A percentile compares a stretch with the other conserved stretches of the same genome.
These are phyloP conservation scores for Teratosphaeria epicoccoides DNA, from an alignment of 2,329 filamentous ascomycete genomes.

Conservation along the genomic window DNA sequence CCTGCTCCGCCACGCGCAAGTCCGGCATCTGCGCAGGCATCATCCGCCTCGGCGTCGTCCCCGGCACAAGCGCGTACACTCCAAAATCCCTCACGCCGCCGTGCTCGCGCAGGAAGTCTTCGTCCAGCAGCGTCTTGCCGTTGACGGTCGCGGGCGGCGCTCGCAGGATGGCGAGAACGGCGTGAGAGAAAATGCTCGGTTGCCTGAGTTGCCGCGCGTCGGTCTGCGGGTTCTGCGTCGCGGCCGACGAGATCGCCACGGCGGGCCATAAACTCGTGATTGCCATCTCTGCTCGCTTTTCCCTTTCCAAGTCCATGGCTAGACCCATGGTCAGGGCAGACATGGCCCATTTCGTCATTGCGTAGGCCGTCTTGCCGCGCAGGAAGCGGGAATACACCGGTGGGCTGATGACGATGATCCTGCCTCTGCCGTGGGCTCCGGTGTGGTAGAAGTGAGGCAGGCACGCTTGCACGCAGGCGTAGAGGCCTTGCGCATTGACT, in stretches of 20 bases:
- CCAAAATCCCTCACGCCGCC: slow-evolving; percentile 59
- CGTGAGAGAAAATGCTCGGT: slow-evolving; percentile 65
- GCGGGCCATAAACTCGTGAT: slow-evolving; percentile 79
- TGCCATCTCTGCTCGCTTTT: slow-evolving; percentile 57
- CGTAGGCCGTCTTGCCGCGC: slow-evolving; percentile 75
- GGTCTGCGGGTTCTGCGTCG: slow-evolving; percentile 44
- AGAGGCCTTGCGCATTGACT: slow-evolving; percentile 66
- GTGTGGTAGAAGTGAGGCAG: slow-evolving; percentile 53
- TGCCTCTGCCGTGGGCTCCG: slow-evolving; percentile 37
- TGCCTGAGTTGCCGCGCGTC: slow-evolving; percentile 18
- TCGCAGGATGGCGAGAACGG: slow-evolving; percentile 60
- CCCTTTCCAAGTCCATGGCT: slow-evolving; percentile 66
- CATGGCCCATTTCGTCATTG: slow-evolving; percentile 69
- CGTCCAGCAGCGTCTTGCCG: slow-evolving; percentile 62
- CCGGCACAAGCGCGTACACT: slow-evolving; percentile 59
- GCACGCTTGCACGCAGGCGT: slow-evolving; percentile 57
- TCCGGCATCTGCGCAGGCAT: slow-evolving; percentile 64
- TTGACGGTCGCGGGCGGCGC: slow-evolving; percentile 54
- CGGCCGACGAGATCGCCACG: slow-evolving; percentile 61
- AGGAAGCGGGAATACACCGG: slow-evolving; percentile 82
- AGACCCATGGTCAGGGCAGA: slow-evolving; percentile 69
- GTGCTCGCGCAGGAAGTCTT: slow-evolving; percentile 63
- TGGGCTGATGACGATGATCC: slow-evolving; percentile 70
- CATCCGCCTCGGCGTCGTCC: slow-evolving; percentile 57
- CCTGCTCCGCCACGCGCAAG: slow-evolving; percentile 63